Percentiles rank a stretch among this genome's conserved stretches.
Evolutionary conservation across 305 asterid species (phyloP).

Genomic region (Fraxinus xanthoxyloides): DNA sequence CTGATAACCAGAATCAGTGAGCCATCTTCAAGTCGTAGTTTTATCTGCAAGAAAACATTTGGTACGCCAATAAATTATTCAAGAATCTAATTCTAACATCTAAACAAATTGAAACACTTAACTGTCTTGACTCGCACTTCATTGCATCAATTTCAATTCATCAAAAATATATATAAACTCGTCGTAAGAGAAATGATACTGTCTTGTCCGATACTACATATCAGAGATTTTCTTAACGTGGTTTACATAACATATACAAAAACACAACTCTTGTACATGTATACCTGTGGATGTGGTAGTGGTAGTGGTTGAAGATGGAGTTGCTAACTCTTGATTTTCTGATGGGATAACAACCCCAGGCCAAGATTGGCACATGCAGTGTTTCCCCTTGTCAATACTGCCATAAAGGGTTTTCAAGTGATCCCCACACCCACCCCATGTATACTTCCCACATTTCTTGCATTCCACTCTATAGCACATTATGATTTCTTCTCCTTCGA

Average conservation of each 20-base stretch:
- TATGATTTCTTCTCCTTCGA: neutral
- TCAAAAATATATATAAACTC: neutral
- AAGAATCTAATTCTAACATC: neutral
- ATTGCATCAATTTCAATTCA: neutral
- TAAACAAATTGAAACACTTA: neutral
- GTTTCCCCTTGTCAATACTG: conserved; percentile 57
- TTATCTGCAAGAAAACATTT: conserved; percentile 5
- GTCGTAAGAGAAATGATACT: neutral
- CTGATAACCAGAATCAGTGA: neutral
- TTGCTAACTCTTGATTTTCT: conserved; percentile 15
- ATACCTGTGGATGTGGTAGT: neutral
- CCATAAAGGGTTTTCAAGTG: conserved; percentile 45
- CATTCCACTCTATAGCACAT: conserved; percentile 67
- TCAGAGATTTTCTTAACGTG: neutral
- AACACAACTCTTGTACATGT: neutral
- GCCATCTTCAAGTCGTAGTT: conserved; percentile 21
- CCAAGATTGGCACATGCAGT: conserved; percentile 75
- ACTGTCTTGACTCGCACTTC: neutral
- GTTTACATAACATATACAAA: neutral
- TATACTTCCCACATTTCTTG: conserved; percentile 59
- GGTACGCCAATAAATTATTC: neutral
- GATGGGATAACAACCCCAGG: conserved; percentile 56
- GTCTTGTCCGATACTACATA: neutral
- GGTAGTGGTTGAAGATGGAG: conserved; percentile 33
- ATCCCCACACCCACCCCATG: conserved; percentile 71